Evolutionary conservation across 352 stramenopile species (phyloP), one percentile per base, ranked within the genome.

Genomic region (Globisporangium cederbergense): DNA sequence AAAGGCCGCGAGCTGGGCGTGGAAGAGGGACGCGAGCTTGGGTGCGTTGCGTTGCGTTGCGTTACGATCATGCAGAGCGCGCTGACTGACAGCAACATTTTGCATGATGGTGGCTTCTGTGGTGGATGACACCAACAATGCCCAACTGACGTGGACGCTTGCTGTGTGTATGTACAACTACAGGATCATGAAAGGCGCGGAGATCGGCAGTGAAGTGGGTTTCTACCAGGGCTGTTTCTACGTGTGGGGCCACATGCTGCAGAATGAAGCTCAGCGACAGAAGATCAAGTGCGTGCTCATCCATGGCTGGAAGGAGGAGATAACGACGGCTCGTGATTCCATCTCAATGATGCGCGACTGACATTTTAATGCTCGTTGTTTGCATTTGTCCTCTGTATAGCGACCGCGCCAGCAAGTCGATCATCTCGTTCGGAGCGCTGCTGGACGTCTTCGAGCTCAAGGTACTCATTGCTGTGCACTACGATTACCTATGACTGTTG

Each of bases 181-280:
- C 64, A 93, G 85, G 10, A 61, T 86, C 32, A 75, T 88, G 61
- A 95, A 95, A 70, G 86, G 86, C 42, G 83, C 78, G 2, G 86
- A 95, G 72, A 88, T 95, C 40, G 86, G 86, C 34, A 84, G 78
- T n/a, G 86, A 95, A 62, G 58, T 93, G 49, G 86, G 86, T 0
- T 95, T 95, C 65, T 95, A 95, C 62, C 78, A 86, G 43, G 86
- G 86, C 28, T 94, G 86, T 68, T 88, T 83, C 66, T 57, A 78
- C 10, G 76, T 90, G 46, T 95, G 83, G 86, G 71, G 65, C 46
- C 57, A 78, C 38, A 89, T 91, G 75, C 59, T 89, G 49, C 61
- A 84, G 28, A 68, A 42, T 6, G 71, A 85, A 14, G 30, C 66
- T 2, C 62, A 74, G 22, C 65, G 70, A 52, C 55, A 60, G 18